Conservation (phyloP, 108 stramenopile genomes). For the Fragilariopsis cylindrus region DNA sequence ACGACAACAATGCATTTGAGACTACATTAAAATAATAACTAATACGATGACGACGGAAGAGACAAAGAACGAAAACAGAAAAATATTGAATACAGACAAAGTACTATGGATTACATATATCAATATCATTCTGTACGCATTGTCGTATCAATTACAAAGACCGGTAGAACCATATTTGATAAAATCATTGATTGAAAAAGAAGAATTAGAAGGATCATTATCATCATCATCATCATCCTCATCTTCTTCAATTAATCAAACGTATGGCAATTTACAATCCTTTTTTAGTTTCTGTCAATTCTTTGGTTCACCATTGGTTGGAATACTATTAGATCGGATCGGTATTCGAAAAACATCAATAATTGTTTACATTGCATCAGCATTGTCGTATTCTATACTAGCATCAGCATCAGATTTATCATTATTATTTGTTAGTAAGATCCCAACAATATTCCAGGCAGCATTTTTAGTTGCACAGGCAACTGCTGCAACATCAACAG, state of each 20-base stretch:
- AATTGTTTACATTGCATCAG: slow-evolving; percentile 66
- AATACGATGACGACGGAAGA: not conserved
- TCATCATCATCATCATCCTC: not conserved
- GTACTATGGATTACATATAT: slow-evolving; percentile 60
- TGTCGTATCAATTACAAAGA: slow-evolving; percentile 78
- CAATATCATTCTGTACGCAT: slow-evolving; percentile 74
- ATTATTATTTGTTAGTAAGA: slow-evolving; percentile 61
- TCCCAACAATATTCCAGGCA: slow-evolving; percentile 70
- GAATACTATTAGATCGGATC: slow-evolving; percentile 63
- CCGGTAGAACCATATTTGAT: slow-evolving; percentile 84
- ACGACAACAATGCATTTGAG: not conserved
- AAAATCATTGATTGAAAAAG: slow-evolving; percentile 35
- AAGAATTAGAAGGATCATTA: slow-evolving; percentile 31
- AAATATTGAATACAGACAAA: not conserved
- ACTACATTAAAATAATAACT: not conserved
- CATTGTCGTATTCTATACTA: slow-evolving; percentile 62
- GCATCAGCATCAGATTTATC: slow-evolving; percentile 48
- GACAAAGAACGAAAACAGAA: not conserved
- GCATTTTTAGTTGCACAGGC: slow-evolving; percentile 84
- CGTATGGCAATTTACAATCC: slow-evolving; percentile 73
- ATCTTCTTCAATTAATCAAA: slow-evolving; percentile 31
- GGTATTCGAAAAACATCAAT: slow-evolving; percentile 55
- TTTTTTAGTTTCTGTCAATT: slow-evolving; percentile 71
- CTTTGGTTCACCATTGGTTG: slow-evolving; percentile 70
- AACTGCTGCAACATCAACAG: slow-evolving; percentile 51